Evolutionary conservation across 2,329 filamentous ascomycete species (phyloP).

Genomic region (Fusarium goolgardi): DNA sequence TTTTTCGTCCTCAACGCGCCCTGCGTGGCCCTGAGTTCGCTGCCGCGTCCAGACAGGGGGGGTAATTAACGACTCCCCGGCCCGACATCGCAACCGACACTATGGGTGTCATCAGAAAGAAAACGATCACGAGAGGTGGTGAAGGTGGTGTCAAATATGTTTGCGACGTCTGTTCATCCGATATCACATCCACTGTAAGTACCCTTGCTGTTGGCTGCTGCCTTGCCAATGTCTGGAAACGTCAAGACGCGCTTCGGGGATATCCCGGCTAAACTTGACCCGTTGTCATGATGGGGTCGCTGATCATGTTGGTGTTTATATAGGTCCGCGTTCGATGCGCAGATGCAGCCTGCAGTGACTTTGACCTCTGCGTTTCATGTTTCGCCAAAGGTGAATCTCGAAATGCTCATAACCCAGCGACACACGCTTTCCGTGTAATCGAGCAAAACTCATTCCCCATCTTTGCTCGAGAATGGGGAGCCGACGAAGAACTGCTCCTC

Average conservation of each 20-base stretch:
- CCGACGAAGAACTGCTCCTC: conserved; percentile 93
- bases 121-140: conserved; percentile 84
- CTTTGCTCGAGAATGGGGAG: conserved; percentile 94
- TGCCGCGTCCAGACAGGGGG: conserved; percentile 41
- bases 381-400: conserved; percentile 85
- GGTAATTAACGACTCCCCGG: conserved; percentile 46
- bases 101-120: conserved; percentile 98
- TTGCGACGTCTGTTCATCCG: conserved; percentile 95
- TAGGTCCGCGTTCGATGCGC: conserved; percentile 96
- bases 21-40: conserved; percentile 26
- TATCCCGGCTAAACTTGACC: conserved; percentile 43
- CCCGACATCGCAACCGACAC: conserved; percentile 44
- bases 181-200: conserved; percentile 95
- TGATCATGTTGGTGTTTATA: conserved; percentile 32
- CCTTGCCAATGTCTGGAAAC: conserved; percentile 11
- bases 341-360: conserved; percentile 84
- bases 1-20: conserved; percentile 33
- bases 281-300: conserved; percentile 42
- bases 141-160: conserved; percentile 95
- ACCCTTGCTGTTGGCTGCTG: conserved; percentile 21
- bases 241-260: conserved; percentile 37
- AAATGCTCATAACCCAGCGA: conserved; percentile 85
- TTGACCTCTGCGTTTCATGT: conserved; percentile 96
- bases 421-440: conserved; percentile 91
- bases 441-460: conserved; percentile 99